A percentile compares a stretch with the other conserved stretches of the same genome.
Evolutionary conservation across 148 eudicot species (phyloP).

Genomic region (Silene conica): DNA sequence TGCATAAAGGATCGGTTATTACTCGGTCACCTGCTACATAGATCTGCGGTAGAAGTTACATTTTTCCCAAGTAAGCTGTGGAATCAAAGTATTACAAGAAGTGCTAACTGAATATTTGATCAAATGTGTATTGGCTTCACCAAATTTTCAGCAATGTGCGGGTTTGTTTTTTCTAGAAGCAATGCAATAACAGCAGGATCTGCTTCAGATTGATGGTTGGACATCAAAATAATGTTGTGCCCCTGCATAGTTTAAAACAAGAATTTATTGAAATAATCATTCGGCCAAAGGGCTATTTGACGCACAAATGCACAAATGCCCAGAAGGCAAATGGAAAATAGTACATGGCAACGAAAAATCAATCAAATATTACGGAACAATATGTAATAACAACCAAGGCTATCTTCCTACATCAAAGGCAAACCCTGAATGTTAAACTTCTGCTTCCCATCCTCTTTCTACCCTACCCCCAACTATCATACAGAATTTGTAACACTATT

Average conservation of each 20-base stretch:
- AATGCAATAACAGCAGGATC: conserved; percentile 93
- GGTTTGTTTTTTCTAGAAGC: conserved; percentile 70
- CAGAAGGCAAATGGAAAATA: too few species aligned
- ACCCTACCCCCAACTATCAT: too few species aligned
- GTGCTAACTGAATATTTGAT: conserved; percentile 15
- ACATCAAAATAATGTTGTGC: conserved; percentile 82
- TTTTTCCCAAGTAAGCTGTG: conserved; percentile 22
- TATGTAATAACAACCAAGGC: too few species aligned
- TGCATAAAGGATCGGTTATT: conserved; percentile 92
- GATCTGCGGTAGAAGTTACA: conserved; percentile 49
- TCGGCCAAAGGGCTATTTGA: not conserved
- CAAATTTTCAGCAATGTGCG: conserved; percentile 67
- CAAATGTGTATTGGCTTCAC: conserved; percentile 35
- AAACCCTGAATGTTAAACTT: too few species aligned
- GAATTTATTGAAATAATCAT: not conserved
- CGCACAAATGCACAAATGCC: not conserved
- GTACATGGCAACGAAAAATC: too few species aligned
- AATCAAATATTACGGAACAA: too few species aligned
- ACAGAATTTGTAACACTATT: too few species aligned
- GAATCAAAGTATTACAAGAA: conserved; percentile 11
- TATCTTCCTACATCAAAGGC: too few species aligned
- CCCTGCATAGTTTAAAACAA: conserved; percentile 49
- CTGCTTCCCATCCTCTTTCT: too few species aligned
- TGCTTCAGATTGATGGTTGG: conserved; percentile 98
- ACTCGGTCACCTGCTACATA: conserved; percentile 97